Evolutionary conservation across 2,329 filamentous ascomycete species (phyloP).

Genomic region (Aspergillus sclerotialis): DNA sequence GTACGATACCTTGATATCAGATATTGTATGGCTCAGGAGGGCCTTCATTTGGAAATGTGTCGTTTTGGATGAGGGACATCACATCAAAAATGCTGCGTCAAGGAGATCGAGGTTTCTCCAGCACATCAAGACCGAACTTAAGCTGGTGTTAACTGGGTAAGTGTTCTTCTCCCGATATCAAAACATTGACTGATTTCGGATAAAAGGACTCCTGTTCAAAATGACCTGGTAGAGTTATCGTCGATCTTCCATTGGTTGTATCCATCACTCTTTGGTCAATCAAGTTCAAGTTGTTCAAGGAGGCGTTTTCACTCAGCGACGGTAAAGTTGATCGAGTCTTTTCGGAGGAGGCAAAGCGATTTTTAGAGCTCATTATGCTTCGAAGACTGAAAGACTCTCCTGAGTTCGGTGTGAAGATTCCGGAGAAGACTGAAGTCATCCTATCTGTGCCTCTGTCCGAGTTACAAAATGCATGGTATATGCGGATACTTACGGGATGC

Average conservation of each 20-base stretch:
- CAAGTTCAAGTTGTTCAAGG: slow-evolving; percentile 46
- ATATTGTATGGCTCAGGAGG: slow-evolving; percentile 44
- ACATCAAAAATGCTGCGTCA: slow-evolving; percentile 44
- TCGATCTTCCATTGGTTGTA: slow-evolving; percentile 52
- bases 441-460: slow-evolving; percentile 53
- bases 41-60: slow-evolving; percentile 47
- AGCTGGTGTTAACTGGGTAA: slow-evolving; percentile 43
- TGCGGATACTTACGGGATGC: slow-evolving; percentile 48
- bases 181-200: not conserved
- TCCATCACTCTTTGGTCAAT: slow-evolving; percentile 49
- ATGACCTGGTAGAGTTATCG: slow-evolving; percentile 53
- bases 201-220: slow-evolving; percentile 48
- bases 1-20: slow-evolving; percentile 42
- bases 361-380: slow-evolving; percentile 54
- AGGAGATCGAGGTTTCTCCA: slow-evolving; percentile 38
- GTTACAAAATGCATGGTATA: slow-evolving; percentile 54
- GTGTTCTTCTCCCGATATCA: not conserved
- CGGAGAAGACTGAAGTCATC: slow-evolving; percentile 51
- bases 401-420: slow-evolving; percentile 47
- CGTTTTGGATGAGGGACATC: slow-evolving; percentile 50
- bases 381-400: slow-evolving; percentile 49
- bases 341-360: slow-evolving; percentile 45
- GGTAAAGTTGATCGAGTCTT: slow-evolving; percentile 49
- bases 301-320: slow-evolving; percentile 50
- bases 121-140: slow-evolving; percentile 40